Evolutionary conservation across 805 yeast species (phyloP), one percentile per base, ranked within the genome.

Genomic region (Kuraishia capsulata): DNA sequence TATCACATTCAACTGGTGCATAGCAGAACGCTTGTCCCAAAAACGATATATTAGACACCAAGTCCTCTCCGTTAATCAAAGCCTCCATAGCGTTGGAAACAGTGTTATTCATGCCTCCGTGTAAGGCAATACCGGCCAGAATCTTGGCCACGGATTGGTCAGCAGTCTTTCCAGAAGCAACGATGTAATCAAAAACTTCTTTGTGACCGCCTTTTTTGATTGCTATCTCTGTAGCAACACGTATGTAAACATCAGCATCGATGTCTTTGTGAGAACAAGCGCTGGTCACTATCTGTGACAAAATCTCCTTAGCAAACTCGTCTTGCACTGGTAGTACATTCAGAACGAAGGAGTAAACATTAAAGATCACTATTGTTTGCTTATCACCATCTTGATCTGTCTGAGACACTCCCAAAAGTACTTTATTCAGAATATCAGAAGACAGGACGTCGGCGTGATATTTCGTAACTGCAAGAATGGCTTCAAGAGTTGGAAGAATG

Each of bases 41-140:
- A n/a, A 36, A 36, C 16, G 38, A 28, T 10, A 20, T 20, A 5
- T 24, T 20, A 17, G 29, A 36, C 9, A 36, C 6, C n/a, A 20
- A 28, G 14, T 29, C 20, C 9, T 29, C 26, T 4, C 28, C 28
- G 17, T 33, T 21, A 9, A 21, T 9, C 4, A 33, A 21, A 5
- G 28, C 11, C 20, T 16, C 18, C 14, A 18, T 25, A 5, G 16
- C 33, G 3, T 8, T 5, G 9, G 18, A n/a, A 14, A 36, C 23
- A 9, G 13, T 18, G 16, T 5, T 26, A 18, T 16, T 14, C 16
- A 26, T 4, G 5, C 18, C 20, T 14, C 33, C 32, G 13, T 28
- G 13, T n/a, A 19, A 13, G 8, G 38, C 38, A 8, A 36, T 18
- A n/a, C 9, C 33, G 19, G 38, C 38, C 17, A 36, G 26, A n/a